These are phyloP conservation scores for Taiwanofungus camphoratus DNA, from an alignment of 1,284 basidiomycete species.

Conservation along the genomic window DNA sequence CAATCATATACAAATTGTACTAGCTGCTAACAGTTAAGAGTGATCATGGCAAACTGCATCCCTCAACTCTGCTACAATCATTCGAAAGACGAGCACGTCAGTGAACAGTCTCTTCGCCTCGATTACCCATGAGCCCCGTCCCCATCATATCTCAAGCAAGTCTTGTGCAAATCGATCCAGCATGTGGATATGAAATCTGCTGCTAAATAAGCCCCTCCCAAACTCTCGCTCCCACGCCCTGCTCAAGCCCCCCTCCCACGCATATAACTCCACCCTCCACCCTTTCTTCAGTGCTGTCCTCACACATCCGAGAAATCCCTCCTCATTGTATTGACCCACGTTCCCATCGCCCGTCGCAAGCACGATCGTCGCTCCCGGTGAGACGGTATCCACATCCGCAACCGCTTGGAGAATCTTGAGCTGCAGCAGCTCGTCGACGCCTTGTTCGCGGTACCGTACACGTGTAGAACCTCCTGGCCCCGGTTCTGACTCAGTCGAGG, in stretches of 20 bases:
- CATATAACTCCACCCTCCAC: conserved; percentile 85
- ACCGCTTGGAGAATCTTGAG: conserved; percentile 82
- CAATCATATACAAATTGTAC: too few relatives aligned
- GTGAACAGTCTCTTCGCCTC: not conserved
- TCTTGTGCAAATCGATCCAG: conserved; percentile 29
- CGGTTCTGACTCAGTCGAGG: conserved; percentile 22
- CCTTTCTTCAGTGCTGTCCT: conserved; percentile 76
- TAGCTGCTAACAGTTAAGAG: too few relatives aligned
- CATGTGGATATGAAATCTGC: conserved; percentile 26
- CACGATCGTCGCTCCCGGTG: conserved; percentile 68
- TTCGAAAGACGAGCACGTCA: not conserved
- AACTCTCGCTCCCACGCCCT: conserved; percentile 66
- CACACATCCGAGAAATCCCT: conserved; percentile 82
- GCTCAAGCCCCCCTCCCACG: conserved; percentile 78
- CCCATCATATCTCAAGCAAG: conserved; percentile 26
- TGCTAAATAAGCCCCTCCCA: conserved; percentile 35
- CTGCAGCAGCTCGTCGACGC: conserved; percentile 84
- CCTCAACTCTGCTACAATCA: too few relatives aligned
- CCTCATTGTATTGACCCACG: conserved; percentile 82
- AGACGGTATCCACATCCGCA: conserved; percentile 57
- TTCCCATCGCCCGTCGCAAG: conserved; percentile 88
- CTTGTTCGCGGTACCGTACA: conserved; percentile 69
- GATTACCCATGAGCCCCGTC: too few relatives aligned
- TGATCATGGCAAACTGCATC: too few relatives aligned
- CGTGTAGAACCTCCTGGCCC: conserved; percentile 21